These are phyloP conservation scores for Geotrichum ghanense DNA, from an alignment of 805 yeast genomes.

Conservation along the genomic window DNA sequence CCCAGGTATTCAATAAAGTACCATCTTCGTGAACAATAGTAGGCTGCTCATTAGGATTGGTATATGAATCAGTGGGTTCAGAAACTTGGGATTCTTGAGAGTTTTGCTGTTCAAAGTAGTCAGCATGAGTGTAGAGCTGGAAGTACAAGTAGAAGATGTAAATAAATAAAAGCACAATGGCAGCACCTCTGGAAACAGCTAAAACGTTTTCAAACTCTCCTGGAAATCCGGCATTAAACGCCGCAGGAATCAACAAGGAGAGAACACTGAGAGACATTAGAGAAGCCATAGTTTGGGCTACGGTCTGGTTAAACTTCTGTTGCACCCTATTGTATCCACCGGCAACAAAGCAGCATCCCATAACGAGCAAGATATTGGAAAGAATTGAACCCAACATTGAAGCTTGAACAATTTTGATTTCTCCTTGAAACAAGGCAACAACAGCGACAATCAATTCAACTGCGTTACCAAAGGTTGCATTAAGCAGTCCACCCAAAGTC, in stretches of 20 bases:
- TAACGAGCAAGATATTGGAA: conserved; percentile 75
- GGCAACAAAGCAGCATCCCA: conserved; percentile 90
- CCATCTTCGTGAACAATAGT: conserved; percentile 19
- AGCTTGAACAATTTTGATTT: conserved; percentile 90
- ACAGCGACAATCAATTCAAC: conserved; percentile 92
- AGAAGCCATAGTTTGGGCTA: conserved; percentile 96
- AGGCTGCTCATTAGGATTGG: neutral
- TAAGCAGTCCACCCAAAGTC: conserved; percentile 84
- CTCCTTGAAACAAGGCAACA: conserved; percentile 77
- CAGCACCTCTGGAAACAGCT: conserved; percentile 73
- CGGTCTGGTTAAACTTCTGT: conserved; percentile 88
- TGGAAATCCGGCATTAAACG: conserved; percentile 76
- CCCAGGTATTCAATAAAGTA: conserved; percentile 38
- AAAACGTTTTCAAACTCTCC: conserved; percentile 39
- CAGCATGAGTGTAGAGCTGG: conserved; percentile 80
- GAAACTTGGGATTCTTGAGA: conserved; percentile 29
- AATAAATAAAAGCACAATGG: conserved; percentile 63
- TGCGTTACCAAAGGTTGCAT: conserved; percentile 97
- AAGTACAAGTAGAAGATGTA: conserved; percentile 73
- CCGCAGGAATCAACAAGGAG: conserved; percentile 88
- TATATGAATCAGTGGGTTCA: conserved; percentile 6
- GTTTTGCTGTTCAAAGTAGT: conserved; percentile 51
- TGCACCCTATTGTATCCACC: conserved; percentile 84
- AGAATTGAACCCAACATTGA: conserved; percentile 93
- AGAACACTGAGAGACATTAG: conserved; percentile 84